Base-by-base conservation (phyloP, 1,139 yeast species). In the Yamadazyma dushanensis region DNA sequence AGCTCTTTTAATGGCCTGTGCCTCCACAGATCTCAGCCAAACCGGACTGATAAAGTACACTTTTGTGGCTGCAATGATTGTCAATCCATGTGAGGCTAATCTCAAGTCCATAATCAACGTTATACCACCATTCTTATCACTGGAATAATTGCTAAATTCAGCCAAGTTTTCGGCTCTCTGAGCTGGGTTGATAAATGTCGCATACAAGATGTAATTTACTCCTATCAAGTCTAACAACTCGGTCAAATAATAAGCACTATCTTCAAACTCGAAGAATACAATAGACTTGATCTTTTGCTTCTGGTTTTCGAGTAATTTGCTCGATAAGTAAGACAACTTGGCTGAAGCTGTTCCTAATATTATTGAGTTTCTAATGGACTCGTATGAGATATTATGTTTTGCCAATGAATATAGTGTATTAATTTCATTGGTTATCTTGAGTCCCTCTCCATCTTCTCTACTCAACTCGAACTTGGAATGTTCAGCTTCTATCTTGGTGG, bases 1-100 rank as follows among this genome's bases (percentile, higher is more conserved):
- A 0, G 87, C 83, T 61, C 88, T 73, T 46, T 81, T 80, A 35
- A 81, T 79, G 0, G 87, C 87, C 47, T 81, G 88, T 0, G 87
- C 87, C 50, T 81, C 88, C 8, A 78, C 66, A 0, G 84, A 73
- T 39, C 79, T 68, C 45, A 72, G 76, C 88, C 89, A 83, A 2
- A 82, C 81, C 0, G 89, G 89, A 44, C 73, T 80, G 10, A 81
- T 64, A 47, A 83, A 81, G 47, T 79, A 82, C 3, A 82, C 85
- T 36, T 78, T 67, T 0, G 87, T 78, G 3, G 89, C 89, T 1
- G 81, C 70, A 16, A 79, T 75, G 6, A 83, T 78, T 1, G 85
- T 80, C 35, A 83, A 56, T 0, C 90, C 90, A 59, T 81, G 87
- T 0, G 89, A 69, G 0, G 89, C 89, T 36, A 82, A 54, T 43